Evolutionary conservation across 306 rosid species (phyloP).

Genomic region (Hylodesmum podocarpum): DNA sequence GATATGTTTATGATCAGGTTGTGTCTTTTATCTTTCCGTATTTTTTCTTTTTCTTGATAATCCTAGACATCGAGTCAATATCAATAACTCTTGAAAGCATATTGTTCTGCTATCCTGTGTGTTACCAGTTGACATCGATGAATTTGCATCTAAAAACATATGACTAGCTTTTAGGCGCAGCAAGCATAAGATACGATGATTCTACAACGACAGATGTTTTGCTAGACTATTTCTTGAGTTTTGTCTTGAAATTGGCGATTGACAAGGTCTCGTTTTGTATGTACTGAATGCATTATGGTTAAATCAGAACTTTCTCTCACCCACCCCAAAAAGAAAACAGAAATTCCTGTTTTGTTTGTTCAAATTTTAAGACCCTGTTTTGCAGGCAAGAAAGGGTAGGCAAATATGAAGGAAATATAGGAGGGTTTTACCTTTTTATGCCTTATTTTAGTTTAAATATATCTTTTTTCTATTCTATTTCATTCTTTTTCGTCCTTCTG

Average conservation of each 20-base stretch:
- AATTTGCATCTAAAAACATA: background rate
- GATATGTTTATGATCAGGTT: background rate
- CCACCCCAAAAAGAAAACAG: background rate
- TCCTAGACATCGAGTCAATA: background rate
- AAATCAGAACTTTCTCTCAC: background rate
- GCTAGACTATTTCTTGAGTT: background rate
- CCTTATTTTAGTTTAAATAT: too few relatives aligned
- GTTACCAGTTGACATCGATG: background rate
- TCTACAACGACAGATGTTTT: background rate
- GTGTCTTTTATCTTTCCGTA: background rate
- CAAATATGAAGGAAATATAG: too few relatives aligned
- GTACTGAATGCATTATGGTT: background rate
- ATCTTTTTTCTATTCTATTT: too few relatives aligned
- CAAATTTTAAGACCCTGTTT: too few relatives aligned
- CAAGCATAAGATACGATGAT: background rate
- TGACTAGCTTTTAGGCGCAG: background rate
- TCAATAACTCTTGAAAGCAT: background rate
- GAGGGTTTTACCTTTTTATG: too few relatives aligned
- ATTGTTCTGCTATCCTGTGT: background rate
- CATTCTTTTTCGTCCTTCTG: too few relatives aligned
- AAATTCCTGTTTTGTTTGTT: background rate
- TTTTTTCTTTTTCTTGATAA: background rate
- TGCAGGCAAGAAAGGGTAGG: too few relatives aligned
- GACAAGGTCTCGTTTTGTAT: background rate
- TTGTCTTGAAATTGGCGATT: background rate